phyloP scores from a whole-genome alignment of 805 yeast species.

The Lipomyces kockii region DNA sequence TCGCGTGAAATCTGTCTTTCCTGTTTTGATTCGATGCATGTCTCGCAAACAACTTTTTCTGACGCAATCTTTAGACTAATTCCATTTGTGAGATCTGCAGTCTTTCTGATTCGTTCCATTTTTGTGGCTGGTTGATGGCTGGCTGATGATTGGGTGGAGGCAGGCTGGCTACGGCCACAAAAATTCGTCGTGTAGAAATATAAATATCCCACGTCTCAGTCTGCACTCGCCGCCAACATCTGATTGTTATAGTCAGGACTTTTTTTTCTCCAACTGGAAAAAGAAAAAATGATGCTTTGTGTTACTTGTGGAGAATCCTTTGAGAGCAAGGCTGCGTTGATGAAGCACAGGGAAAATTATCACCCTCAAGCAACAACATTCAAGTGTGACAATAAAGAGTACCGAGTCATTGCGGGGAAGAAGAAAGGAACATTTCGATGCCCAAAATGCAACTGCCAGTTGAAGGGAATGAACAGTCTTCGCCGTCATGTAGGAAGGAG shows the following conservation, averaged over 20 bases:
- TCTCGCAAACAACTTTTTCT: too few species aligned
- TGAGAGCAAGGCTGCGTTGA: neutral
- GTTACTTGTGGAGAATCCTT: constrained; percentile 1
- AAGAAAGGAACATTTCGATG: neutral
- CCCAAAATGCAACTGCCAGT: constrained; percentile 1
- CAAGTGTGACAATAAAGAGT: neutral
- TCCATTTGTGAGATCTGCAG: too few species aligned
- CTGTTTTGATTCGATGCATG: too few species aligned
- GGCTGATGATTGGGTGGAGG: neutral
- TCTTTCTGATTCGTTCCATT: too few species aligned
- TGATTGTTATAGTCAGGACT: neutral
- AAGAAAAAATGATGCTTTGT: neutral
- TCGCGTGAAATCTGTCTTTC: too few species aligned
- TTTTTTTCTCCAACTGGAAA: neutral
- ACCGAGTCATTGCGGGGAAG: neutral
- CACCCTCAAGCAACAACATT: constrained; percentile 1
- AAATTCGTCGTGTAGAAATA: neutral
- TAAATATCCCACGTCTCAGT: neutral
- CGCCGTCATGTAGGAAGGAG: constrained; percentile 2
- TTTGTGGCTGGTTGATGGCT: too few species aligned
- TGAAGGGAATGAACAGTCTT: neutral
- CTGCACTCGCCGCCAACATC: neutral
- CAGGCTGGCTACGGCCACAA: too few species aligned
- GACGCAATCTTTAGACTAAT: too few species aligned
- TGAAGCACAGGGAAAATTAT: neutral